Evolutionary conservation across 352 stramenopile genomes (phyloP).

Genomic region (Phytopythium cucurbitacearum): DNA sequence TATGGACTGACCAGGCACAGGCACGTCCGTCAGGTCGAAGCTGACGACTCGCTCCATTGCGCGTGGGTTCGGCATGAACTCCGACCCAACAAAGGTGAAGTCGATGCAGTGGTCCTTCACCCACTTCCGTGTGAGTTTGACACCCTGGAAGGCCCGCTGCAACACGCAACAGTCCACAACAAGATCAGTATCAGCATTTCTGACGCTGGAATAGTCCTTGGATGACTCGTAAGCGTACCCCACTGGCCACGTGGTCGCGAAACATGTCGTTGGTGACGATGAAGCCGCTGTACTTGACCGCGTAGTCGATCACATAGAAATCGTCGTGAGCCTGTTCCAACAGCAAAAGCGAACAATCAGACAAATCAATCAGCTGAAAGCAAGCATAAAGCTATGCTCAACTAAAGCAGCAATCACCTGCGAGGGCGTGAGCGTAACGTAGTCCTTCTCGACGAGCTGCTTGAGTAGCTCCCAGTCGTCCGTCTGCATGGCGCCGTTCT

Average conservation of each 20-base stretch:
- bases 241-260: constrained; percentile 81
- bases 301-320: constrained; percentile 91
- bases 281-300: constrained; percentile 82
- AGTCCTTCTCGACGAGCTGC: constrained; percentile 53
- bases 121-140: constrained; percentile 50
- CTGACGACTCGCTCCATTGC: constrained; percentile 66
- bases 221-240: constrained; percentile 20
- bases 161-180: neutral
- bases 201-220: no score
- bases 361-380: no score
- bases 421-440: constrained; percentile 74
- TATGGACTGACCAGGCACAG: constrained; percentile 1
- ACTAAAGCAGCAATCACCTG: constrained; percentile 19
- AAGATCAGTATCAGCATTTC: constrained; percentile 1
- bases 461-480: constrained; percentile 47
- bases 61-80: constrained; percentile 89
- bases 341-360: constrained; percentile 1
- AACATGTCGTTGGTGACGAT: constrained; percentile 93
- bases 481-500: constrained; percentile 39
- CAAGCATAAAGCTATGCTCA: neutral
- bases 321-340: constrained; percentile 76
- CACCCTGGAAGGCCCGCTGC: constrained; percentile 69
- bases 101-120: constrained; percentile 73
- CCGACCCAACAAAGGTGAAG: constrained; percentile 87
- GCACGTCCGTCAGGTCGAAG: constrained; percentile 20